These are phyloP conservation scores for Albizia julibrissin DNA, from an alignment of 306 rosid species.

Conservation along the genomic window DNA sequence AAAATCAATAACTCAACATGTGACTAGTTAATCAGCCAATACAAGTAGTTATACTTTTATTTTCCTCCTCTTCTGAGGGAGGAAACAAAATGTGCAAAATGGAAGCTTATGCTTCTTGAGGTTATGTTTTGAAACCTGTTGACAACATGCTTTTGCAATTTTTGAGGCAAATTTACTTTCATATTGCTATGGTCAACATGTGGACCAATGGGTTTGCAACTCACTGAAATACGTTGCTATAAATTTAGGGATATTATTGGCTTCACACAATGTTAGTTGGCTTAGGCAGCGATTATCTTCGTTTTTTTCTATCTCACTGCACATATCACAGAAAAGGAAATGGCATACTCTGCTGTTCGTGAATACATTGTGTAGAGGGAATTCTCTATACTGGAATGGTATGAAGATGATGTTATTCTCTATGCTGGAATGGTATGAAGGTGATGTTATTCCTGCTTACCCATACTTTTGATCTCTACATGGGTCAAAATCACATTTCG, in stretches of 20 bases:
- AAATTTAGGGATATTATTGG: not conserved
- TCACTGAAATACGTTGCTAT: not conserved
- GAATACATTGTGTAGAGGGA: not conserved
- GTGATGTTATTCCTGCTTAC: not conserved
- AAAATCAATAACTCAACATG: not conserved
- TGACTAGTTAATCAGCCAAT: not conserved
- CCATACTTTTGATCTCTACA: not conserved
- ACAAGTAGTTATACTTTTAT: not conserved
- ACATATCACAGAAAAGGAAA: constrained; percentile 1
- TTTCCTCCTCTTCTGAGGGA: not conserved
- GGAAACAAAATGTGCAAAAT: not conserved
- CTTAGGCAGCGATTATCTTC: not conserved
- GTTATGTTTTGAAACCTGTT: not conserved
- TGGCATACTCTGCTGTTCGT: not conserved
- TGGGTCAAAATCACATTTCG: not conserved
- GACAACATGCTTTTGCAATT: not conserved
- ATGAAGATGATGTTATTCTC: not conserved
- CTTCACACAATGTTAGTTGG: not conserved
- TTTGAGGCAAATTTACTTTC: not conserved
- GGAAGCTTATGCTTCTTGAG: not conserved
- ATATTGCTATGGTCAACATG: not conserved
- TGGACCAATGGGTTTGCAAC: not conserved
- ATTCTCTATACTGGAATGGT: not conserved
- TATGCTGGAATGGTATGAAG: not conserved
- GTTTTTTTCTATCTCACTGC: not conserved